phyloP scores from a whole-genome alignment of 345 rosid species.

The Moringa oleifera region DNA sequence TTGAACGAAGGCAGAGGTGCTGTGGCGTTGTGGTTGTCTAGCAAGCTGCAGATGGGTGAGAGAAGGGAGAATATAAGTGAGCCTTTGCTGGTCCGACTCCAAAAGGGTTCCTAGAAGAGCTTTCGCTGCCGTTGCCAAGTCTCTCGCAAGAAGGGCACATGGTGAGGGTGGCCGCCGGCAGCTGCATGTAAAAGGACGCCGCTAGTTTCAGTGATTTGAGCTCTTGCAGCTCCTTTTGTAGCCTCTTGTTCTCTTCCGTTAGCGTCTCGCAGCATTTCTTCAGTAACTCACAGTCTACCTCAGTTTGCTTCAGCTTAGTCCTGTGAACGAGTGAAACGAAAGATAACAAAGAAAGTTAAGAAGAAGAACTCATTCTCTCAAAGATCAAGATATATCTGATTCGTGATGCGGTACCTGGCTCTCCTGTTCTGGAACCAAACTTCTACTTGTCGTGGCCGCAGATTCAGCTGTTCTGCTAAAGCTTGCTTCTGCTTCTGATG shows the following conservation, averaged over 20 bases:
- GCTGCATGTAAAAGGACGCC: background rate
- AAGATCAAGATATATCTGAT: conserved; percentile 6
- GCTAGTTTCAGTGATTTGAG: conserved; percentile 36
- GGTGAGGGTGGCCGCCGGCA: conserved; percentile 13
- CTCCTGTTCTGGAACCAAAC: conserved; percentile 85
- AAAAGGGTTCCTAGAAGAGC: too few species aligned
- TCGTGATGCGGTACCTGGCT: conserved; percentile 46
- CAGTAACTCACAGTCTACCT: conserved; percentile 48
- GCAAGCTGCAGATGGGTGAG: too few species aligned
- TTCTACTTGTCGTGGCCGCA: conserved; percentile 71
- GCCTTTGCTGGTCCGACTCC: too few species aligned
- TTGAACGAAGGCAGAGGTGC: too few species aligned
- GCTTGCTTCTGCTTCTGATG: conserved; percentile 54
- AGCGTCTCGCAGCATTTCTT: conserved; percentile 53
- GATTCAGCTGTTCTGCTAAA: conserved; percentile 52
- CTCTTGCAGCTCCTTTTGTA: conserved; percentile 52
- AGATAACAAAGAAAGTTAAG: conserved; percentile 8
- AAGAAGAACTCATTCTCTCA: background rate
- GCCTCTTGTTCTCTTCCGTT: conserved; percentile 54
- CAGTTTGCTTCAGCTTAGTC: conserved; percentile 69
- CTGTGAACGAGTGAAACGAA: conserved; percentile 15
- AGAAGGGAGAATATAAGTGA: too few species aligned
- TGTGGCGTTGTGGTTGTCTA: too few species aligned
- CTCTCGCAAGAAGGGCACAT: conserved; percentile 30
- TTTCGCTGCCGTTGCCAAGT: too few species aligned